Base-by-base conservation (phyloP, 305 asterid genomes). In the Fraxinus dipetala region DNA sequence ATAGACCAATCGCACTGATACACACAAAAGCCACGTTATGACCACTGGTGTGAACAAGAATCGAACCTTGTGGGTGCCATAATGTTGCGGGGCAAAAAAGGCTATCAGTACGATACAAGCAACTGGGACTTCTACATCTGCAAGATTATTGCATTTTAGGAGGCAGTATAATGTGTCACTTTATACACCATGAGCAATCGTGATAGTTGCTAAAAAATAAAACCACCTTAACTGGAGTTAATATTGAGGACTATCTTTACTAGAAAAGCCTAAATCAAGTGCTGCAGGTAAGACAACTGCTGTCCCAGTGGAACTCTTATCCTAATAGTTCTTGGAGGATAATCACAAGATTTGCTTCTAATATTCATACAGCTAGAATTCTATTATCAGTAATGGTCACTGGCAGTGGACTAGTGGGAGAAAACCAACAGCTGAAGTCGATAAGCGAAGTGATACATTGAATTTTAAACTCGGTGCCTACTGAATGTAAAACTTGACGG, bases 41-140 rank as follows among this genome's bases (percentile, higher is more conserved):
- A 91, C 96, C 76, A 91, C 91, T 38, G 94, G 96, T 4, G 96
- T 94, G 72, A 92, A 91, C 89, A 92, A 84, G 88, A 89, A 89
- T 30, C 97, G 93, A 18, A 91, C 91, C 89, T 90, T 85, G 89
- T 91, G 95, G 82, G 95, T 92, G 72, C 95, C 97, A 69, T 91
- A 92, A 81, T 92, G 97, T 84, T 92, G 95, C 78, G 89, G 94
- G 86, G 92, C 84, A 85, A 92, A 92, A 85, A 92, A 85, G 48
- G 88, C 95, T 79, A 34, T 87, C 86, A 92, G 88, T 83, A 92
- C 88, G 85, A 84, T 67, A 81, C 95, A 92, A 76, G 93, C 81
- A 78, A 80, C 89, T 69, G 95, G 92, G 81, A 92, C 88, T 85
- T 90, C 97, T 67, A 92, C 88, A 83, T 92, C 97, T 92, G 93